Conservation (phyloP, 805 yeast species). For the Saccharomyces kudriavzevii region DNA sequence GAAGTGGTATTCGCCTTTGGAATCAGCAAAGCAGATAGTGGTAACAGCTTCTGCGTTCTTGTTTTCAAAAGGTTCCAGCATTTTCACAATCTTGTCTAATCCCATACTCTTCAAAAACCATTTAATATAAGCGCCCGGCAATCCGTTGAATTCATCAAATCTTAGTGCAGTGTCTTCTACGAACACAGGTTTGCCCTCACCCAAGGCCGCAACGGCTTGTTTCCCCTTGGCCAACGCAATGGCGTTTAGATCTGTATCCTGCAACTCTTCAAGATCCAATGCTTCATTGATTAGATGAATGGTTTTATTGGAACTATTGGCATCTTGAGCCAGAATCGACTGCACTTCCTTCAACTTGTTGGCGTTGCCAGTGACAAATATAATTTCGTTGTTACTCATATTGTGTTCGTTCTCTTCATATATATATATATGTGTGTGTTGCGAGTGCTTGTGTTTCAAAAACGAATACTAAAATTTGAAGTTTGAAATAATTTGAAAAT, state of each 20-base stretch:
- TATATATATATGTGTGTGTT: not conserved
- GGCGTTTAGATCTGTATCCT: constrained; percentile 71
- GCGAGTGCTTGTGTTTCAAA: not conserved
- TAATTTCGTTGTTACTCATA: constrained; percentile 29
- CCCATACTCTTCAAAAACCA: constrained; percentile 84
- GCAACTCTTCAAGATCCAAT: constrained; percentile 83
- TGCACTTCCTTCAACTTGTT: constrained; percentile 83
- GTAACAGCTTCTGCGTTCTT: constrained; percentile 83
- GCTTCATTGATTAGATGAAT: constrained; percentile 48
- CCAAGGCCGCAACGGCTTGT: constrained; percentile 53
- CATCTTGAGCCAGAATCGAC: constrained; percentile 49
- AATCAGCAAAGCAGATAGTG: constrained; percentile 85
- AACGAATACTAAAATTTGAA: not conserved
- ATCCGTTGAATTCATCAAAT: constrained; percentile 67
- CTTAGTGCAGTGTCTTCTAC: constrained; percentile 94
- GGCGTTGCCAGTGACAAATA: constrained; percentile 81
- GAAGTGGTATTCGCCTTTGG: constrained; percentile 68
- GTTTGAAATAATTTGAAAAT: not conserved
- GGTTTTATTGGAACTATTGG: constrained; percentile 12
- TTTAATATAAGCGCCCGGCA: constrained; percentile 93
- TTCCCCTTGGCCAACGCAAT: constrained; percentile 74
- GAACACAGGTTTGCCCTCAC: constrained; percentile 65
- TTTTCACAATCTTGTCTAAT: constrained; percentile 62
- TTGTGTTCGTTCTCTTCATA: not conserved
- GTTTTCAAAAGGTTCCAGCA: constrained; percentile 75